phyloP scores from a whole-genome alignment of 768 basidiomycete species.

The Trametes villosa region DNA sequence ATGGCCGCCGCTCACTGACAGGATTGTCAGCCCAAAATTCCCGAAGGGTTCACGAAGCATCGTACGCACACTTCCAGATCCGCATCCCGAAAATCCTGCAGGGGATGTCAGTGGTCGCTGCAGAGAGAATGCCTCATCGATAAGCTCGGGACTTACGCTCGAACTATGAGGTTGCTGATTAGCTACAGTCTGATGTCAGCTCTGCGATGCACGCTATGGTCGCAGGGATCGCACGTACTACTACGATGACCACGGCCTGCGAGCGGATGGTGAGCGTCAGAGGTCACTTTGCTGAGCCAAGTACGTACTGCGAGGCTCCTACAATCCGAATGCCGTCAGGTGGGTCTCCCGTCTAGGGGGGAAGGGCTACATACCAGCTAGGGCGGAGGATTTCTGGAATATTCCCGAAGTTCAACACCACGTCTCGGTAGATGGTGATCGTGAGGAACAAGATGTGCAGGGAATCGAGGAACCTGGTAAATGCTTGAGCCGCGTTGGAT shows the following conservation, averaged over 20 bases:
- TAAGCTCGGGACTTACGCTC: slow-evolving; percentile 18
- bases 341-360: too few species aligned
- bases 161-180: slow-evolving; percentile 24
- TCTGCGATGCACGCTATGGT: not conserved
- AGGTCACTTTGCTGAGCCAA: not conserved
- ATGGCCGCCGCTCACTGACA: slow-evolving; percentile 11
- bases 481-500: not conserved
- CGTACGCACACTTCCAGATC: slow-evolving; percentile 17
- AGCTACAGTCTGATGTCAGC: not conserved
- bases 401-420: slow-evolving; percentile 21
- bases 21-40: not conserved
- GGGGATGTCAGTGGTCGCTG: not conserved
- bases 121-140: not conserved
- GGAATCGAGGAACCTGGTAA: not conserved
- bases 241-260: slow-evolving; percentile 24
- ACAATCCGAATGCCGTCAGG: too few species aligned
- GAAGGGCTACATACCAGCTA: slow-evolving; percentile 1
- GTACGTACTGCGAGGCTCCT: not conserved
- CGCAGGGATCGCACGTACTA: slow-evolving; percentile 1
- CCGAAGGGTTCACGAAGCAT: too few species aligned
- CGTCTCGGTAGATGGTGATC: slow-evolving; percentile 17
- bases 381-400: slow-evolving; percentile 9
- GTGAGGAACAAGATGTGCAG: slow-evolving; percentile 2
- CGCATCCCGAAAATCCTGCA: slow-evolving; percentile 22
- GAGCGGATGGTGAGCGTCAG: not conserved